Conservation (phyloP, 345 rosid species). For the Litchi chinensis region DNA sequence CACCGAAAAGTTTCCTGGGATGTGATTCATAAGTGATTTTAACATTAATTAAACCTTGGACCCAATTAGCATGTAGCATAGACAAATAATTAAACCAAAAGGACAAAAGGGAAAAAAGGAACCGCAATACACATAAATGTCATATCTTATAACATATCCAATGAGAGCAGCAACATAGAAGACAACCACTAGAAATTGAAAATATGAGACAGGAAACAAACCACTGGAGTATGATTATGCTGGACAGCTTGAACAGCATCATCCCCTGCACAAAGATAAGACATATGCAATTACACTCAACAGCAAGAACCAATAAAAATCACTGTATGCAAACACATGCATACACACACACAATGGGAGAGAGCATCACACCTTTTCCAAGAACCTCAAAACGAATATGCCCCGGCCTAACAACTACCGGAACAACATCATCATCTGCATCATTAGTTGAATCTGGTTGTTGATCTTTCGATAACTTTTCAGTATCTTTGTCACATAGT, state of each 20-base stretch:
- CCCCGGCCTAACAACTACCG: constrained; percentile 83
- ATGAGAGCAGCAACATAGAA: neutral
- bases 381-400: constrained; percentile 85
- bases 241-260: constrained; percentile 43
- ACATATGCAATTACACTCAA: constrained; percentile 19
- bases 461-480: constrained; percentile 35
- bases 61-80: neutral
- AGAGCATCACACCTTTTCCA: constrained; percentile 46
- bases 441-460: constrained; percentile 36
- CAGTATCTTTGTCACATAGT: constrained; percentile 35
- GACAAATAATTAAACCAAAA: neutral
- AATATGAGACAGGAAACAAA: constrained; percentile 35
- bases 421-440: constrained; percentile 56
- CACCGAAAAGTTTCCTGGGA: constrained; percentile 63
- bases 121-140: neutral
- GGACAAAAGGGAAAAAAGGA: neutral
- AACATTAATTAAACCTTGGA: neutral
- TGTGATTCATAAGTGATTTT: constrained; percentile 22
- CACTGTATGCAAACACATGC: neutral
- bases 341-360: neutral
- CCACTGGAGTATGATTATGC: constrained; percentile 54
- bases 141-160: neutral
- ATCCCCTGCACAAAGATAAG: constrained; percentile 44
- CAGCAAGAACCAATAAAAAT: neutral
- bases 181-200: constrained; percentile 15